Base-by-base conservation (phyloP, 1,139 yeast species). In the Yamadazyma sp. region DNA sequence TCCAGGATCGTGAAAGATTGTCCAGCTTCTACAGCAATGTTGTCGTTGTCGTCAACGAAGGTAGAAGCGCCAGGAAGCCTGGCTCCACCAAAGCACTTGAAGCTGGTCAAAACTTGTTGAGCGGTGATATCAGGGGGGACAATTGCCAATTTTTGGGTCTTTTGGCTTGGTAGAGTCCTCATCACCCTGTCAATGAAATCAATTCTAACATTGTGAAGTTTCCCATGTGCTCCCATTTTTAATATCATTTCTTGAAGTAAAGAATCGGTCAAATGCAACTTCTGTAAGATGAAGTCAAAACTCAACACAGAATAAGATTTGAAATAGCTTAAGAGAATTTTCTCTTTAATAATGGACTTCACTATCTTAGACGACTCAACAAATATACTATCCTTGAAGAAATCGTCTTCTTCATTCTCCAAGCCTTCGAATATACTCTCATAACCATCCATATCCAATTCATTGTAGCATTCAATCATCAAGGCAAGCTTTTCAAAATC, bases 141-240 rank as follows among this genome's bases (percentile, higher is more conserved):
- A 48, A 38, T 1, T 58, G 55, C 8, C 8, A 20, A 20, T 48
- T 36, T 11, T 32, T 33, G 12, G 39, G 42, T 15, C 17, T 43
- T 32, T 16, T 43, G 34, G 3, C 55, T 43, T 31, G 22, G 10
- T 4, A 26, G 25, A 3, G 40, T 34, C 31, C 55, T 54, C 27
- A 65, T 50, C 22, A 44, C 38, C n/a, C 61, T 58, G 25, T 68
- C 62, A 1, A 66, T 58, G 36, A 69, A 64, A 52, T 83, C 81
- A 10, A 83, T 54, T 35, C 67, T 67, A 9, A 74, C 64, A 31
- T 64, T 56, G 4, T 61, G 54, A 7, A 81, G 49, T 41, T 65
- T 62, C 3, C 81, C 82, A 24, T 65, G 64, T 31, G 69, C 64
- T 18, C 75, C 72, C 36, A 81, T 55, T 40, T 62, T 67, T 3